Percentiles rank a stretch among this genome's conserved stretches.
These are phyloP conservation scores for Trichosporon coremiiforme DNA, from an alignment of 1,284 basidiomycete species.

Conservation along the genomic window DNA sequence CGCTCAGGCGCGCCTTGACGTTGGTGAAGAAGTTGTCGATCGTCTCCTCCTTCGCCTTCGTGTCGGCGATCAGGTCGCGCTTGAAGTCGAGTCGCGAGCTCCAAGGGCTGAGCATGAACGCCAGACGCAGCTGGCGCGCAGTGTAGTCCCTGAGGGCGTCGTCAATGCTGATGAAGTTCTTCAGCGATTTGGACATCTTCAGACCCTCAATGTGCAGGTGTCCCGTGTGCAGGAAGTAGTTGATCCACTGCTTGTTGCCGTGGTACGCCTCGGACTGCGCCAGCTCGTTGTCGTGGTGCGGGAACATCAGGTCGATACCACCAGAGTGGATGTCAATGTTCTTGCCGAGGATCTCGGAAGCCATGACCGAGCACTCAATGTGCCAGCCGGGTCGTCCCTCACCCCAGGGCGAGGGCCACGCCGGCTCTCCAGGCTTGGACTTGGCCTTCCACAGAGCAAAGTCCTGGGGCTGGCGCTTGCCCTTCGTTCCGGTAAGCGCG, in stretches of 20 bases:
- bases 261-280: conserved; percentile 98
- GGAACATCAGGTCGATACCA: conserved; percentile 94
- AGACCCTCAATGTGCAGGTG: conserved; percentile 98
- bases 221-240: conserved; percentile 98
- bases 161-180: conserved; percentile 97
- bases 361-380: conserved; percentile 99
- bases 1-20: conserved; percentile 71
- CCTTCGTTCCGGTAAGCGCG: conserved; percentile 68
- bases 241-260: conserved; percentile 91
- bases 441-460: conserved; percentile 96
- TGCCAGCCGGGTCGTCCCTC: conserved; percentile 98
- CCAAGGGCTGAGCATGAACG: conserved; percentile 92
- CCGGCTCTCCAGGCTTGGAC: conserved; percentile 95
- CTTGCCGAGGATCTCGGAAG: conserved; percentile 84
- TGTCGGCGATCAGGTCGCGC: conserved; percentile 80
- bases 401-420: conserved; percentile 97
- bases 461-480: conserved; percentile 66
- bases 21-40: conserved; percentile 96
- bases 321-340: conserved; percentile 98
- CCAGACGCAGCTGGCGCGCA: conserved; percentile 87
- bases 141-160: conserved; percentile 87
- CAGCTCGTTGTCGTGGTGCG: conserved; percentile 99
- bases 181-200: conserved; percentile 99
- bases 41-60: conserved; percentile 78
- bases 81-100: conserved; percentile 93